Evolutionary conservation across 2,329 filamentous ascomycete genomes (phyloP).

Genomic region (Talaromyces sp.): DNA sequence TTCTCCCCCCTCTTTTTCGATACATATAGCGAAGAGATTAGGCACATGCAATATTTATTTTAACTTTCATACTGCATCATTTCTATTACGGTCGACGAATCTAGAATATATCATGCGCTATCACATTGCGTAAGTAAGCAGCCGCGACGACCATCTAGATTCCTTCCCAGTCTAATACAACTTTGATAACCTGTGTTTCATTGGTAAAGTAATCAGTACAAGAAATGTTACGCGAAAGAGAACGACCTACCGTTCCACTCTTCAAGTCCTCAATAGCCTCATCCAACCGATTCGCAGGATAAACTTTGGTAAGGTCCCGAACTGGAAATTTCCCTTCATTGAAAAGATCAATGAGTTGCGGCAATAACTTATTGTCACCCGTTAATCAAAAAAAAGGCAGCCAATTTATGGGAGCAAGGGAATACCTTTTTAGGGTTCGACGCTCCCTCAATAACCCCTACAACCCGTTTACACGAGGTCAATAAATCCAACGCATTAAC

Average conservation of each 20-base stretch:
- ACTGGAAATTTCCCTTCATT: conserved; percentile 12
- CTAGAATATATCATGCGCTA: neutral
- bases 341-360: neutral
- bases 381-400: neutral
- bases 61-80: no score
- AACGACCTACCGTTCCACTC: conserved; percentile 19
- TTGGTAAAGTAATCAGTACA: no score
- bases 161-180: neutral
- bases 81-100: neutral
- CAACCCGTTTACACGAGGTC: neutral
- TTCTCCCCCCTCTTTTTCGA: neutral
- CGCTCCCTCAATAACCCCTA: neutral
- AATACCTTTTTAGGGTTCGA: conserved; percentile 1
- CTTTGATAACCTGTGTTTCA: neutral
- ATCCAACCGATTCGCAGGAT: conserved; percentile 4
- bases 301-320: neutral
- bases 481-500: conserved; percentile 6
- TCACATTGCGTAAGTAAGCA: neutral
- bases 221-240: no score
- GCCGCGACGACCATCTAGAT: neutral
- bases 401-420: neutral
- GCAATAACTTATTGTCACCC: neutral
- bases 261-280: conserved; percentile 13
- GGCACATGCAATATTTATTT: neutral
- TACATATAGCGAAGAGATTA: neutral